Evolutionary conservation across 2,329 filamentous ascomycete genomes (phyloP), one percentile per base, ranked within the genome.

Genomic region (Colletotrichum spinosum): DNA sequence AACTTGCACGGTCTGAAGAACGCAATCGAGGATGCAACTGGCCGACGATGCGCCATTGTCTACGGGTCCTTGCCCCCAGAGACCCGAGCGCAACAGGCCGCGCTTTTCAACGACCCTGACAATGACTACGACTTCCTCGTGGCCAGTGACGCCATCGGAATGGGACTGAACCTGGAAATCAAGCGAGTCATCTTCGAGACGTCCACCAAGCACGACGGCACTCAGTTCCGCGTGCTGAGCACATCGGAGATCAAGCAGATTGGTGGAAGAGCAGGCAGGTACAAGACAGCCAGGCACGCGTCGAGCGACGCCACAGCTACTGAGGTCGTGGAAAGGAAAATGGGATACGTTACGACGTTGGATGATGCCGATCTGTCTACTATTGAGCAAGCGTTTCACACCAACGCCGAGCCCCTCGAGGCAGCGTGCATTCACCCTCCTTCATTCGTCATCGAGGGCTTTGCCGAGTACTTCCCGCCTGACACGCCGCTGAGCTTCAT

Each of bases 41-140:
- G 92, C 1, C 88, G 87, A 66, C 90, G 93, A 55, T 97, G 94
- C 70, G 96, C 96, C 50, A 92, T 97, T 60, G 92, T 99, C 2
- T 99, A 99, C 76, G 96, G 96, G 44, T 90, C 90, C 55, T 78
- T 99, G 48, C 96, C 96, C 0, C 95, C 96, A 2, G 96, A 99
- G 76, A 97, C 95, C 45, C 88, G 96, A 67, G 93, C 94, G 3
- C 90, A 95, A 74, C 96, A 99, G 79, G 96, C 96, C 1, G 88
- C 89, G 13, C 83, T 98, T 0, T 99, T 99, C 83, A 99, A 99
- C 74, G 92, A 98, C 69, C 94, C 94, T 0, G 79, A 97, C 74
- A 99, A 97, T 75, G 94, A 97, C 65, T 99, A 97, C 74, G 96
- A 99, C 75, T 97, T 90, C 71, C 83, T 99, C 6, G 94, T 96